A percentile compares a stretch with the other conserved stretches of the same genome.
phyloP scores from a whole-genome alignment of 2,329 filamentous ascomycete species.

The Samsoniella hepiali region DNA sequence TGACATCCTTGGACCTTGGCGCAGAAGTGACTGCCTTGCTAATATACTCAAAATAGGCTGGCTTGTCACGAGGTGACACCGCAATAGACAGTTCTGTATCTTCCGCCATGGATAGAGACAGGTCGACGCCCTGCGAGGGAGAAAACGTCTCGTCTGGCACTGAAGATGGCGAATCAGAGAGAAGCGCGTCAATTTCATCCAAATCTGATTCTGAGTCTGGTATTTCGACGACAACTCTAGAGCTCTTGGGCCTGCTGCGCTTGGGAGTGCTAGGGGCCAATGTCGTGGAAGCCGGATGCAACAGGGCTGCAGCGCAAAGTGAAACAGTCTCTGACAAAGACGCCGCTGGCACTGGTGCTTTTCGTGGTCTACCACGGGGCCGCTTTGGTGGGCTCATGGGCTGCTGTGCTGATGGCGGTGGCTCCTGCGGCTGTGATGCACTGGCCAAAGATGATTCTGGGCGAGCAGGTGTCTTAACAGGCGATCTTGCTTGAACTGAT shows the following conservation, averaged over 20 bases:
- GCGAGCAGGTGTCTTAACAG: conserved; percentile 16
- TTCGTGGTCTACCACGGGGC: conserved; percentile 25
- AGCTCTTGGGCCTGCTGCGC: conserved; percentile 19
- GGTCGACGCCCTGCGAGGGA: conserved; percentile 40
- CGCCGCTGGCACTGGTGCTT: conserved; percentile 9
- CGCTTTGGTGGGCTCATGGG: conserved; percentile 34
- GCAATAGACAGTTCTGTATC: conserved; percentile 44
- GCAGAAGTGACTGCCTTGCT: conserved; percentile 51
- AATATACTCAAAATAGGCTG: conserved; percentile 49
- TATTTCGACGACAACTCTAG: conserved; percentile 42
- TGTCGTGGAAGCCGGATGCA: background rate
- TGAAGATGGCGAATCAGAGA: conserved; percentile 33
- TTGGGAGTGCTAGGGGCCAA: conserved; percentile 20
- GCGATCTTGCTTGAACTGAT: conserved; percentile 13
- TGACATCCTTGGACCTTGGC: conserved; percentile 47
- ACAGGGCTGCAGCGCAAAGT: conserved; percentile 2
- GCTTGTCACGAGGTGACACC: conserved; percentile 39
- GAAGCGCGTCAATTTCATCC: conserved; percentile 22
- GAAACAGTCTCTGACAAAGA: conserved; percentile 9
- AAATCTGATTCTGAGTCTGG: conserved; percentile 49
- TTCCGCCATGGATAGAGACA: conserved; percentile 44
- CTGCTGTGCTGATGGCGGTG: conserved; percentile 35
- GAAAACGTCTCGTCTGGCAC: conserved; percentile 41
- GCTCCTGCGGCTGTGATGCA: conserved; percentile 29
- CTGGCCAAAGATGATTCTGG: conserved; percentile 14